phyloP scores from a whole-genome alignment of 805 yeast species.

The Saccharomycopsis sp. region DNA sequence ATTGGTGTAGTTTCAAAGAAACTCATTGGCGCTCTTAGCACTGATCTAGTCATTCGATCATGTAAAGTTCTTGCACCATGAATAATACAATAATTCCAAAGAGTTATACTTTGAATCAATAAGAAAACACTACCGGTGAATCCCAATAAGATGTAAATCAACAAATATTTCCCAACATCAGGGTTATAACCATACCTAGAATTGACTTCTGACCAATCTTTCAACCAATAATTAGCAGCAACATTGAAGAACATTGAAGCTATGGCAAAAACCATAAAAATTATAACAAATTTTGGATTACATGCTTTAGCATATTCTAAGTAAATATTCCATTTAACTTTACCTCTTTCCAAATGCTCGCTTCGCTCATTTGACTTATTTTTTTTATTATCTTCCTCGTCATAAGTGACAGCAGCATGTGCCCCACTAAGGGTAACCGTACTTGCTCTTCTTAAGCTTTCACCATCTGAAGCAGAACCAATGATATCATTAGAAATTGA shows the following conservation, averaged over 20 bases:
- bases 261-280: constrained; percentile 51
- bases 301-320: constrained; percentile 81
- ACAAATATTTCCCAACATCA: constrained; percentile 59
- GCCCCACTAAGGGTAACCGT: constrained; percentile 36
- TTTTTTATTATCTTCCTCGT: constrained; percentile 34
- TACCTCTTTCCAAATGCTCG: constrained; percentile 88
- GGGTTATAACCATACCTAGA: constrained; percentile 66
- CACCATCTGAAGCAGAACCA: constrained; percentile 26
- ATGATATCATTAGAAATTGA: constrained; percentile 22
- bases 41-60: constrained; percentile 62
- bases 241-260: constrained; percentile 56
- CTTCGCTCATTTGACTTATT: constrained; percentile 32
- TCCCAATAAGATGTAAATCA: constrained; percentile 72
- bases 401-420: constrained; percentile 28
- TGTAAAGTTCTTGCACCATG: constrained; percentile 75
- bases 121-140: constrained; percentile 53
- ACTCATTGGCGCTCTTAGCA: constrained; percentile 87
- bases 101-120: constrained; percentile 57
- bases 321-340: constrained; percentile 86
- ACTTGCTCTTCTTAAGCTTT: constrained; percentile 58
- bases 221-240: constrained; percentile 81
- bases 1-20: constrained; percentile 95
- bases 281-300: constrained; percentile 54
- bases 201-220: constrained; percentile 94
- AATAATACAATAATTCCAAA: constrained; percentile 79